Conservation (phyloP, 805 yeast genomes). For the Candida mattraensis region DNA sequence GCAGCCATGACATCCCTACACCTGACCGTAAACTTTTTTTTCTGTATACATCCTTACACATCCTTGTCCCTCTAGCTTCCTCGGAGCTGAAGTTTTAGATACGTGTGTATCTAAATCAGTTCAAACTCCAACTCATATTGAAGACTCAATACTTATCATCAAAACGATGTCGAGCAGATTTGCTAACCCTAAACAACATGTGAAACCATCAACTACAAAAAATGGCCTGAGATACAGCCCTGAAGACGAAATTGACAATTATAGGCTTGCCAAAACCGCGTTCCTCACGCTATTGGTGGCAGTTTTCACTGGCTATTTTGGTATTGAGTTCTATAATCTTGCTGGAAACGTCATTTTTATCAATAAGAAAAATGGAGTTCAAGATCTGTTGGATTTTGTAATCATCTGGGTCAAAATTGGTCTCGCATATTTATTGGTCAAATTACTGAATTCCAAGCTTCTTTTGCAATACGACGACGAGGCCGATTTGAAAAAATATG, state of each 20-base stretch:
- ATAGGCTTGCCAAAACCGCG: slow-evolving; percentile 21
- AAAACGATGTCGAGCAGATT: no score
- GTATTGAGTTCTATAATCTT: slow-evolving; percentile 14
- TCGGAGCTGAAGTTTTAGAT: no score
- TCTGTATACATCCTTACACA: neutral
- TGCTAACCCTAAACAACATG: no score
- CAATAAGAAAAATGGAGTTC: slow-evolving; percentile 2
- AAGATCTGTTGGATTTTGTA: slow-evolving; percentile 14
- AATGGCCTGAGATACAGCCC: slow-evolving; percentile 8
- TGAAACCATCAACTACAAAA: no score
- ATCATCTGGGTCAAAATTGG: slow-evolving; percentile 19
- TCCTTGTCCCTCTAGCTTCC: no score
- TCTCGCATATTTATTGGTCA: slow-evolving; percentile 17
- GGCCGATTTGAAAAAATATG: slow-evolving; percentile 30
- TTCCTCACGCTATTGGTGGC: slow-evolving; percentile 16
- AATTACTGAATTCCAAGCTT: slow-evolving; percentile 22
- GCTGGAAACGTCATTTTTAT: slow-evolving; percentile 11
- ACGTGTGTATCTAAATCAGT: no score
- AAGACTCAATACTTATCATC: no score
- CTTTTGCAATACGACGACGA: slow-evolving; percentile 25
- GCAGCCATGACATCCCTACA: slow-evolving; percentile 1
- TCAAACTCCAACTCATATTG: no score
- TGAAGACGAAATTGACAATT: slow-evolving; percentile 8
- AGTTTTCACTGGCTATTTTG: slow-evolving; percentile 10
- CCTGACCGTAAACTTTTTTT: no score